Conservation (phyloP, 2,329 filamentous ascomycete species). For the Pezicula radicicola region DNA sequence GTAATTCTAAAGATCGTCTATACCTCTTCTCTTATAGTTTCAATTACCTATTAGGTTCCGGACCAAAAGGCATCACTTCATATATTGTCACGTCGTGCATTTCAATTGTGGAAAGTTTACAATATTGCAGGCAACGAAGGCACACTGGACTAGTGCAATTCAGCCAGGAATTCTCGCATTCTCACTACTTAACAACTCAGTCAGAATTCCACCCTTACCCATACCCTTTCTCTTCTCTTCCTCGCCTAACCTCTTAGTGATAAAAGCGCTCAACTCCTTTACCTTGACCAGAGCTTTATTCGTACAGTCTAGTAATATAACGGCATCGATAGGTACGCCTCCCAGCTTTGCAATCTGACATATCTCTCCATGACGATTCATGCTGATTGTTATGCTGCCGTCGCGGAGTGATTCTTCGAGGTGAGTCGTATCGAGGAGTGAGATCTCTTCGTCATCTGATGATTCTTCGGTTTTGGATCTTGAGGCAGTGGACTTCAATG, state of each 20-base stretch:
- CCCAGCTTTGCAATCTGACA: slow-evolving; percentile 75
- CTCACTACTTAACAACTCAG: slow-evolving; percentile 74
- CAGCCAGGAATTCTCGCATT: slow-evolving; percentile 62
- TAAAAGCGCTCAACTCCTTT: slow-evolving; percentile 71
- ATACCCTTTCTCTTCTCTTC: slow-evolving; percentile 77
- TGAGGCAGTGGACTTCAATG: slow-evolving; percentile 15
- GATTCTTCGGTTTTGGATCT: slow-evolving; percentile 33
- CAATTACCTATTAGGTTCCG: too few relatives aligned
- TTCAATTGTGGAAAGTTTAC: too few relatives aligned
- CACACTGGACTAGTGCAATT: too few relatives aligned
- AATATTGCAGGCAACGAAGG: too few relatives aligned
- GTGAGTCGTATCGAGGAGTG: slow-evolving; percentile 69
- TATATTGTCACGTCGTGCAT: too few relatives aligned
- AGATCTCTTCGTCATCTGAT: slow-evolving; percentile 65
- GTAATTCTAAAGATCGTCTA: too few relatives aligned
- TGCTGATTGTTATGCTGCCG: slow-evolving; percentile 72
- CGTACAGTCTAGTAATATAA: slow-evolving; percentile 73
- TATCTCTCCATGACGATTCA: slow-evolving; percentile 29
- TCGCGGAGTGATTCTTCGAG: slow-evolving; percentile 75
- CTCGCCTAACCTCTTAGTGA: slow-evolving; percentile 71
- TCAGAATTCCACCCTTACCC: slow-evolving; percentile 74
- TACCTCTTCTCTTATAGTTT: too few relatives aligned
- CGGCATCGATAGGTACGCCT: slow-evolving; percentile 76
- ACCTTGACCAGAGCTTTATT: slow-evolving; percentile 73
- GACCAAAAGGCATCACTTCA: too few relatives aligned